Evolutionary conservation across 1,284 basidiomycete species (phyloP).

Genomic region (Marasmius tenuissimus): DNA sequence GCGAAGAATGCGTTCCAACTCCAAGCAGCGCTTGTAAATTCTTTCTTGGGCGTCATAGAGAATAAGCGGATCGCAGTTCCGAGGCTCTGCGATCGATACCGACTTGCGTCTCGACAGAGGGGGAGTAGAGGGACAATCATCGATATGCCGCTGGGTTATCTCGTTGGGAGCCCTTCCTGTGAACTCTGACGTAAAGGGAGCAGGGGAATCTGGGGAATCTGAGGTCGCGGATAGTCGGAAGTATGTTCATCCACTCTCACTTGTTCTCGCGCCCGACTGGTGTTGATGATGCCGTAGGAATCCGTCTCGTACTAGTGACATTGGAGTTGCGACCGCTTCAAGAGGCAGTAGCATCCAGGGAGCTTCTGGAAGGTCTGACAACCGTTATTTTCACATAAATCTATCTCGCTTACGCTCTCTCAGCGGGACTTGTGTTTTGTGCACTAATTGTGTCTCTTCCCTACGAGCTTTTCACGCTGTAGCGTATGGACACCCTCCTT

Average conservation of each 20-base stretch:
- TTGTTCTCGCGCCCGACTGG: background rate
- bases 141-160: constrained; percentile 32
- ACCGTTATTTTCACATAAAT: background rate
- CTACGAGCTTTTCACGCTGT: constrained; percentile 21
- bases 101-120: constrained; percentile 28
- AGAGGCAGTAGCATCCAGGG: background rate
- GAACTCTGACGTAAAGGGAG: constrained; percentile 20
- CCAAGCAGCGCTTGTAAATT: constrained; percentile 39
- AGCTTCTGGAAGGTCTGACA: background rate
- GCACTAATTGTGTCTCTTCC: constrained; percentile 22
- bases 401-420: background rate
- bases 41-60: constrained; percentile 28
- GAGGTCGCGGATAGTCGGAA: constrained; percentile 11
- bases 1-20: constrained; percentile 50
- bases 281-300: background rate
- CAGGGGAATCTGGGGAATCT: constrained; percentile 28
- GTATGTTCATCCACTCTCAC: background rate
- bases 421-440: constrained; percentile 31
- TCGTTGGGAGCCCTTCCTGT: constrained; percentile 26
- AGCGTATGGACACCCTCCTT: constrained; percentile 31
- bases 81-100: constrained; percentile 30
- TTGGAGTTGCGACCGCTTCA: no score
- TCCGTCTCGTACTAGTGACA: background rate
- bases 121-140: constrained; percentile 33
- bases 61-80: constrained; percentile 39